Conservation (phyloP, 495 filamentous ascomycete genomes). For the Sordaria brevicollis region DNA sequence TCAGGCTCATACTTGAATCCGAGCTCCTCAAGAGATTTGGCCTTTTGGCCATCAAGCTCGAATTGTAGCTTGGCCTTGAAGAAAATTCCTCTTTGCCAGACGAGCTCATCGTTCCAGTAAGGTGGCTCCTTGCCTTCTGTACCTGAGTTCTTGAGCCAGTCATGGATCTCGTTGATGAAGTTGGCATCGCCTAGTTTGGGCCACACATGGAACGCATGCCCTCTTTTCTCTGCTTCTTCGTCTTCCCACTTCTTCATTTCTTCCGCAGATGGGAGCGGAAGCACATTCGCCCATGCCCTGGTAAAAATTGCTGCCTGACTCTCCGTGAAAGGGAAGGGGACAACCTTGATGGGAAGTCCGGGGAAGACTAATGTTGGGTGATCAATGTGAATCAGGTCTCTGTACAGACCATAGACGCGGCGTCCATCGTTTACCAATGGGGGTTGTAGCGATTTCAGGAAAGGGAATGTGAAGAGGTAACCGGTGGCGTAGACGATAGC, state of each 20-base stretch:
- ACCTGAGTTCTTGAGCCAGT: slow-evolving; percentile 44
- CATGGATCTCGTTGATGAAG: slow-evolving; percentile 64
- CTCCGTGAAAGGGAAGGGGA: slow-evolving; percentile 74
- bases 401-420: slow-evolving; percentile 57
- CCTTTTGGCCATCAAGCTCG: slow-evolving; percentile 29
- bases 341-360: slow-evolving; percentile 63
- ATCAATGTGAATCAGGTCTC: slow-evolving; percentile 65
- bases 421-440: slow-evolving; percentile 55
- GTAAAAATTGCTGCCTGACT: slow-evolving; percentile 70
- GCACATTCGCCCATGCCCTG: slow-evolving; percentile 58
- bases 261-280: slow-evolving; percentile 47
- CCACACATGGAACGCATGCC: slow-evolving; percentile 47
- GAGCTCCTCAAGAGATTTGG: slow-evolving; percentile 32
- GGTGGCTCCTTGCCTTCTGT: slow-evolving; percentile 49
- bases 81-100: slow-evolving; percentile 45
- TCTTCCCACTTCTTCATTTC: slow-evolving; percentile 57
- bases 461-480: slow-evolving; percentile 63
- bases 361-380: slow-evolving; percentile 74
- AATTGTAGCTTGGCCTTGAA: slow-evolving; percentile 35
- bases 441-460: slow-evolving; percentile 48
- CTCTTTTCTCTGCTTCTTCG: slow-evolving; percentile 18
- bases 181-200: slow-evolving; percentile 56
- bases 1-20: slow-evolving; percentile 27
- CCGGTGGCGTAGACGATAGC: slow-evolving; percentile 64
- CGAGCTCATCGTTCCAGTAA: slow-evolving; percentile 54